These are phyloP conservation scores for Hypomontagnella monticulosa DNA, from an alignment of 495 filamentous ascomycete genomes.

Conservation along the genomic window DNA sequence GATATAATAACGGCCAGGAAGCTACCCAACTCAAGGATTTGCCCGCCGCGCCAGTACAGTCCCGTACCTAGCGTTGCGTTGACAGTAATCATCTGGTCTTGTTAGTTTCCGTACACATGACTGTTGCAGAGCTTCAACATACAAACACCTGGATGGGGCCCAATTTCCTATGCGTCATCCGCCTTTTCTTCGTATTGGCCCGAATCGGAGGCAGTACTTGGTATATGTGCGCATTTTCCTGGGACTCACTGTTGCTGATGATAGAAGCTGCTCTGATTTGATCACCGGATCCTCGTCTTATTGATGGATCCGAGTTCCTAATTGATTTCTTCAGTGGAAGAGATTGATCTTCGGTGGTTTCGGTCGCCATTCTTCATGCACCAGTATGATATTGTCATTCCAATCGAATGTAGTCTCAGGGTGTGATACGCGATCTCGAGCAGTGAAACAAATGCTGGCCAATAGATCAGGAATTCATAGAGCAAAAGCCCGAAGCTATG, in stretches of 20 bases:
- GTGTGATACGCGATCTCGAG: too few species aligned
- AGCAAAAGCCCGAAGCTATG: too few species aligned
- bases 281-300: too few species aligned
- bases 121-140: conserved; percentile 4
- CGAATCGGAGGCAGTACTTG: conserved; percentile 3
- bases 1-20: conserved; percentile 56
- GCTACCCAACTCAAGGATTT: conserved; percentile 55
- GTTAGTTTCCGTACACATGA: background rate
- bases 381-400: too few species aligned
- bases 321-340: too few species aligned
- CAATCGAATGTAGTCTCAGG: too few species aligned
- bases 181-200: conserved; percentile 8
- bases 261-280: background rate
- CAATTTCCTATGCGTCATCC: conserved; percentile 45
- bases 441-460: too few species aligned
- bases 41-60: conserved; percentile 58
- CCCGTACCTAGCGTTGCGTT: conserved; percentile 59
- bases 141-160: conserved; percentile 58
- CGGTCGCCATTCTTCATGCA: too few species aligned
- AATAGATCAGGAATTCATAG: too few species aligned
- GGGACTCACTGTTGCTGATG: background rate
- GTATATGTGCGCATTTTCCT: background rate
- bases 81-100: conserved; percentile 52
- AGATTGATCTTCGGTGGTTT: too few species aligned
- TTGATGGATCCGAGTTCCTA: too few species aligned